Evolutionary conservation across 768 basidiomycete species (phyloP).

Genomic region (Terana coerulea): DNA sequence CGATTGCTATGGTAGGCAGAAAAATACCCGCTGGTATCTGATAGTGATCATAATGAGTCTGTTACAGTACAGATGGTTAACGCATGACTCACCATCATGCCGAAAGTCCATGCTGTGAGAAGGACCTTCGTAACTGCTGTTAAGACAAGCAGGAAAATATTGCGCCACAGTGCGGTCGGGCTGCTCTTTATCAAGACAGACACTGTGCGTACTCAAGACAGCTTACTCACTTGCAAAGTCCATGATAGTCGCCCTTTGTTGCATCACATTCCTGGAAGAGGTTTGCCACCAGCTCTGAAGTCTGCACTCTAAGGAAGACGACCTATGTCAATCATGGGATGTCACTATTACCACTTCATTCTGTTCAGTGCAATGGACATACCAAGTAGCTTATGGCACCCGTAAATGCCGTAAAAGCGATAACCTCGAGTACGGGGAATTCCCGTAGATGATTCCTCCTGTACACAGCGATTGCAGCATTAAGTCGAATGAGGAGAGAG

Average conservation of each 20-base stretch:
- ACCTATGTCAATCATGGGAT: too few species aligned
- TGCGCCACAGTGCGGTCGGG: constrained; percentile 62
- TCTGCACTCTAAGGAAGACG: constrained; percentile 68
- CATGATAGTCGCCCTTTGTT: constrained; percentile 61
- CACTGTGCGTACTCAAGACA: background rate
- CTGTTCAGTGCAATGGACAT: constrained; percentile 16
- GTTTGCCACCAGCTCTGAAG: constrained; percentile 79
- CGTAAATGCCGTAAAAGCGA: constrained; percentile 58
- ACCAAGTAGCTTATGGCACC: constrained; percentile 71
- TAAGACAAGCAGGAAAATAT: constrained; percentile 60
- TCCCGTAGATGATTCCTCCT: constrained; percentile 49
- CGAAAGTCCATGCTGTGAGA: constrained; percentile 75
- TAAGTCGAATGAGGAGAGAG: constrained; percentile 60
- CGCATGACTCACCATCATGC: constrained; percentile 58
- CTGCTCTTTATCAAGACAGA: constrained; percentile 28
- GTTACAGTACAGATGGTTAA: background rate
- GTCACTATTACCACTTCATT: too few species aligned
- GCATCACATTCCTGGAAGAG: constrained; percentile 82
- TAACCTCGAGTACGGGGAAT: constrained; percentile 65
- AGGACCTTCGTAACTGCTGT: constrained; percentile 59
- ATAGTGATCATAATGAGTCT: background rate
- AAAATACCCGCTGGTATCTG: constrained; percentile 77
- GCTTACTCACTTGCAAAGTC: constrained; percentile 70
- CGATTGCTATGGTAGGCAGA: constrained; percentile 71
- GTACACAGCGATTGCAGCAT: constrained; percentile 60